Evolutionary conservation across 768 basidiomycete species (phyloP).

Genomic region (Tricholoma terreum): DNA sequence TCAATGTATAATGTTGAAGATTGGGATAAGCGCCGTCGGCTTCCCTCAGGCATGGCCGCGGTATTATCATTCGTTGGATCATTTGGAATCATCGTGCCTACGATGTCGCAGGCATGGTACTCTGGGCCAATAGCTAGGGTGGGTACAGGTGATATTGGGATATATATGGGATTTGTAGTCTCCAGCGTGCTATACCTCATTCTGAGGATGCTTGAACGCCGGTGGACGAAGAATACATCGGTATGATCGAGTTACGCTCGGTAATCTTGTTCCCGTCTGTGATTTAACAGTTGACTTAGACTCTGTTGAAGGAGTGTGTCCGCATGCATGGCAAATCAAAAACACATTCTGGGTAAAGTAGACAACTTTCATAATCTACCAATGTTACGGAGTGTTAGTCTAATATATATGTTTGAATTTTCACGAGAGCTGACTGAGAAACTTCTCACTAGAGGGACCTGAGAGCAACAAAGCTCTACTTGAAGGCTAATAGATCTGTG

Average conservation of each 20-base stretch:
- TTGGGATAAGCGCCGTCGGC: conserved; percentile 52
- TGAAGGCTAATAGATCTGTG: no score
- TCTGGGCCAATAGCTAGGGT: conserved; percentile 60
- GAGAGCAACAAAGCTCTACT: no score
- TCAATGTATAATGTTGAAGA: conserved; percentile 43
- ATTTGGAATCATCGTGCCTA: conserved; percentile 57
- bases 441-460: no score
- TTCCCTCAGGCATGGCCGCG: conserved; percentile 67
- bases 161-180: conserved; percentile 55
- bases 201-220: conserved; percentile 5
- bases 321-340: no score
- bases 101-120: conserved; percentile 72
- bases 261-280: no score
- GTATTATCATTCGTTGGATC: conserved; percentile 46
- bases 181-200: conserved; percentile 42
- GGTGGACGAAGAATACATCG: not conserved
- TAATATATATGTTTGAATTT: no score
- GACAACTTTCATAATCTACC: no score
- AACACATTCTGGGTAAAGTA: no score
- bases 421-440: no score
- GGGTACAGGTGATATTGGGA: conserved; percentile 68
- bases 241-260: not conserved
- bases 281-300: not conserved
- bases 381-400: no score
- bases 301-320: no score